Evolutionary conservation across 2,329 filamentous ascomycete genomes (phyloP).

Genomic region (Xylogone sp.): DNA sequence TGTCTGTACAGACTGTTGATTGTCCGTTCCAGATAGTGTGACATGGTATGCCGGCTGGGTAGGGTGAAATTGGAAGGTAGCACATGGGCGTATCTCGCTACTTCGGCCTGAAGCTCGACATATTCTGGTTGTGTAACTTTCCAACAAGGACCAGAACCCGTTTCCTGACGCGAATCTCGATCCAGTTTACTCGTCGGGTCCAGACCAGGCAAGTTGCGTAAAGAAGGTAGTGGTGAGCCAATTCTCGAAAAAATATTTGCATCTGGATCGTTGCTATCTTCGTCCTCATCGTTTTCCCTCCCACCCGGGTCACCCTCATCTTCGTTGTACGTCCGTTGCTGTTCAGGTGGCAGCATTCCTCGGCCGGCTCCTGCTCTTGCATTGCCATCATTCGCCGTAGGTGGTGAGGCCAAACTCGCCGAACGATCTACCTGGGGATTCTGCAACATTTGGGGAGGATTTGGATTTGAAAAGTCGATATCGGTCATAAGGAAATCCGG

Average conservation of each 20-base stretch:
- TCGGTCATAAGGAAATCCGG: not conserved
- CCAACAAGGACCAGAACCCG: constrained; percentile 29
- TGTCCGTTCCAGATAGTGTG: constrained; percentile 66
- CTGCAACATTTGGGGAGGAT: not conserved
- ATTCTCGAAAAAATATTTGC: not conserved
- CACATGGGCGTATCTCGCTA: constrained; percentile 58
- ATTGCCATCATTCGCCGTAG: not conserved
- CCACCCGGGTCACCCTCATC: not conserved
- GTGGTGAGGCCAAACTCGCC: not conserved
- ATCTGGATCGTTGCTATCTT: not conserved
- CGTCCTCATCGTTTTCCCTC: not conserved
- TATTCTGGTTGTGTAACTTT: constrained; percentile 53
- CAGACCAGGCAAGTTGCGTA: constrained; percentile 3
- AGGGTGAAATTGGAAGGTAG: constrained; percentile 61
- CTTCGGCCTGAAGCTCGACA: constrained; percentile 50
- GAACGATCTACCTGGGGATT: not conserved
- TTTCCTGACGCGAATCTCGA: constrained; percentile 4
- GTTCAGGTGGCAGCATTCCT: not conserved
- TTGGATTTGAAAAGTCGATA: not conserved
- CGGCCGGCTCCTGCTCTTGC: not conserved
- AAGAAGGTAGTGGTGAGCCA: constrained; percentile 9
- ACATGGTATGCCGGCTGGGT: constrained; percentile 65
- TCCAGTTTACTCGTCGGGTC: constrained; percentile 6
- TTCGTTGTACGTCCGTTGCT: not conserved
- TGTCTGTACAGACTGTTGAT: constrained; percentile 62